Base-by-base conservation (phyloP, 2,329 filamentous ascomycete genomes). In the Fusarium globosum region DNA sequence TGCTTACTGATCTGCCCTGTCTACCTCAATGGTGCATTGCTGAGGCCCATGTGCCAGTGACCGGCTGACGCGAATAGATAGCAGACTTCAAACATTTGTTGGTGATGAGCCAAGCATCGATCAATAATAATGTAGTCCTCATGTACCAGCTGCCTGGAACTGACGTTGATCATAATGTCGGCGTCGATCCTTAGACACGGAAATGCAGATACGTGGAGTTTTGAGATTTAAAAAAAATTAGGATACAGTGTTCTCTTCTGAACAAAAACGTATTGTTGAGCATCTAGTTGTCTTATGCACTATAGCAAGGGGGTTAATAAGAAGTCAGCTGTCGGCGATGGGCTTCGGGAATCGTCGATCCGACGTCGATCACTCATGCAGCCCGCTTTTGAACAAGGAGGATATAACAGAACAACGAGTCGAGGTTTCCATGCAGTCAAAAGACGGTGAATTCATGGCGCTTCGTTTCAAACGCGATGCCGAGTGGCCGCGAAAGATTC, bases 311-410 rank as follows among this genome's bases (percentile, higher is more conserved):
- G 61, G 51, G 49, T 26, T 28, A 45, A 21, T 35, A n/a, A 36
- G 51, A 45, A 38, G 33, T 42, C 35, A 45, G 58, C 58, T 55
- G 66, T 68, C 67, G 58, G 41, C 30, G 48, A 72, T 63, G 51
- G 49, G 57, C 52, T 59, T 72, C 72, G 71, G 71, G 71, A 74
- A 72, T 72, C 72, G 72, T 62, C 46, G 69, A 75, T 73, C 72
- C 56, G 41, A 38, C 45, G 72, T 73, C 61, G 72, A 75, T 75
- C 72, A 71, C 46, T 61, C 52, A 68, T 70, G 70, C 57, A 71
- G 43, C 57, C 65, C 36, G 49, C 51, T 64, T 69, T 60, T 60
- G 56, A 36, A 61, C 46, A 28, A 61, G 23, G 38, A 33, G 48
- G 49, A 35, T 36, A 46, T 35, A 39, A 38, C 42, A 66, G 38